Evolutionary conservation across 108 stramenopile species (phyloP), one percentile per base, ranked within the genome.

Genomic region (Pseudonitzschia multiseries): DNA sequence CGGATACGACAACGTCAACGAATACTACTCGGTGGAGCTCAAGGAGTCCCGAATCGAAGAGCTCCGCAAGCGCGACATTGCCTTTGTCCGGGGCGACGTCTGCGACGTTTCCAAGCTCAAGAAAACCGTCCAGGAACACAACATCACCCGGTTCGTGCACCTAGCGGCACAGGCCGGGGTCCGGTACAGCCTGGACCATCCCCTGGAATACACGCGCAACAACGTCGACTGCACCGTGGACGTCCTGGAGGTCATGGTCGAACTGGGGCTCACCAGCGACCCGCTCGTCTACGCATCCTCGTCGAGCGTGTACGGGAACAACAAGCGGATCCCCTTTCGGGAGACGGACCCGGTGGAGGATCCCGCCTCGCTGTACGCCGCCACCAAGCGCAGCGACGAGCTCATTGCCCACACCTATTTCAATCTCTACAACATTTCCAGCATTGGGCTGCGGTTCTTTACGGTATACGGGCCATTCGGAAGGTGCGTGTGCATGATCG

Each of bases 151-250:
- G 18, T 41, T 79, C 42, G 74, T 79, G 22, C 79, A 79, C 46
- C 51, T 79, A 36, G 79, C 79, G n/a, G 79, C 79, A 32, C 79
- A 79, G 63, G 79, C 79, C 10, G 79, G 79, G 0, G 79, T 79
- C 5, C 72, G 79, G 51, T 79, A 79, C 63, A 79, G 79, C 53
- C 44, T 79, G 68, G 79, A 79, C 24, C 79, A 79, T 28, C 79
- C 79, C 0, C 24, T 69, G 28, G 79, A 79, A 56, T 79, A 79
- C 52, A 79, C 79, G 33, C 48, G 63, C 41, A 79, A 74, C 44
- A 79, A 79, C 53, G 79, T 79, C 8, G 79, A 79, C 36, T 79
- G 79, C 48, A 54, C 53, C 8, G 79, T 79, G 8, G 43, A 57
- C 24, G 33, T 79, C n/a, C 57, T 79, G 14, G 79, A 79, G 56